Evolutionary conservation across 2,329 filamentous ascomycete genomes (phyloP), one percentile per base, ranked within the genome.

Genomic region (Fusarium sp.): DNA sequence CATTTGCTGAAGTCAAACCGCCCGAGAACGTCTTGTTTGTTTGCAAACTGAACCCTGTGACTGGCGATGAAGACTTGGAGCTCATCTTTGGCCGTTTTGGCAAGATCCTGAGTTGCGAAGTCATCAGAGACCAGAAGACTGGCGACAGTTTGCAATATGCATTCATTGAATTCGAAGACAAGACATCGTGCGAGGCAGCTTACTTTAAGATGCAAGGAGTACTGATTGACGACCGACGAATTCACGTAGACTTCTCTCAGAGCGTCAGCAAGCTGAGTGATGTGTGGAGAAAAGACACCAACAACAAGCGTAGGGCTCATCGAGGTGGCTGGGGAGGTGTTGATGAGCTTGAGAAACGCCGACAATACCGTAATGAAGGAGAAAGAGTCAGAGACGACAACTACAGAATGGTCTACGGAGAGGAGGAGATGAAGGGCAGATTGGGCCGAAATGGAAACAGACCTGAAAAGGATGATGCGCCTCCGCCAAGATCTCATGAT

Each of bases 161-260:
- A 2, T 99, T 99, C 72, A 96, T 99, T 74, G 96, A 99, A 77
- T 99, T 95, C 74, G 92, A 95, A 59, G 91, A 96, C 55, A 96
- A 97, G 80, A 88, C 91, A 70, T 92, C 95, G 52, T 98, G 96
- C 77, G 96, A 99, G 80, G 89, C 92, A 51, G 96, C 96, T 4
- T 99, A 97, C 76, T 96, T 96, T 82, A 99, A 99, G 81, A 99
- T 99, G 96, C 94, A 99, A 78, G 93, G 91, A 4, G 95, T 98
- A 3, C 82, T 99, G 55, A 98, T 99, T 69, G 96, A 99, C 74
- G 96, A 99, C 73, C 92, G 97, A 69, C 90, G 96, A 40, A 99
- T 99, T 67, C 96, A 99, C 76, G 96, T 99, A 56, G 96, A 99
- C 80, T 99, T 99, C 79, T 97, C 94, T 13, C 96, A 99, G 81